Evolutionary conservation across 202 grass and related monocot genomes (phyloP), one percentile per base, ranked within the genome.

Genomic region (Setaria viridis): DNA sequence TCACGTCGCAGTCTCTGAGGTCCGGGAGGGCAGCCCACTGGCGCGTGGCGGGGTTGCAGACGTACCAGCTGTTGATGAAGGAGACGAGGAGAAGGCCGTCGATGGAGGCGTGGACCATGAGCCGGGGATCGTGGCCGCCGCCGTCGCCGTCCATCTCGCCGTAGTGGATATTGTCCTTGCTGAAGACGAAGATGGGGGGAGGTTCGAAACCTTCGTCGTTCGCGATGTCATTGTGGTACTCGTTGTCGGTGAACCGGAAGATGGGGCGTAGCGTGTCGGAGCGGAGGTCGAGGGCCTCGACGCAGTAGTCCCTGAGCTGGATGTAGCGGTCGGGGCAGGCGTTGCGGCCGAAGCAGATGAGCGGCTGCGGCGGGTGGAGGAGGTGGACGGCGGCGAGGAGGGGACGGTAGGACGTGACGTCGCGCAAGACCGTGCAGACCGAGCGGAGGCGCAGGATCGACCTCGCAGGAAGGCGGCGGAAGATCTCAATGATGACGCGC

Each of bases 41-140:
- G 43, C 66, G 75, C 55, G 55, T 79, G 43, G 55, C 54, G 14
- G 84, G 75, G 75, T 85, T 85, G 84, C 76, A 62, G 45, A 80
- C 2, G 56, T 72, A 72, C 33, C 30, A 64, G 1, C 0, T 0
- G 12, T 51, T 17, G 76, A 49, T 2, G 84, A 70, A 78, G 74
- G 62, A 69, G 63, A 85, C 11, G 50, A 85, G 63, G 35, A 85
- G 83, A 50, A 59, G 54, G 6, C 83, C 83, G 19, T 59, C 64
- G 64, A 66, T 0, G 74, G 74, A 78, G 50, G 25, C 83, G 74
- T 85, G 83, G 16, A 85, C 7, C 51, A 0, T 0, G 39, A 78
- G 3, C 37, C 0, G 5, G 4, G 9, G n/a, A 1, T 11, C 9
- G 17, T 9, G 3, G 1, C 2, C 47, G 17, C 7, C n/a, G 78